phyloP scores from a whole-genome alignment of 345 rosid genomes.

The Psidium guajava region DNA sequence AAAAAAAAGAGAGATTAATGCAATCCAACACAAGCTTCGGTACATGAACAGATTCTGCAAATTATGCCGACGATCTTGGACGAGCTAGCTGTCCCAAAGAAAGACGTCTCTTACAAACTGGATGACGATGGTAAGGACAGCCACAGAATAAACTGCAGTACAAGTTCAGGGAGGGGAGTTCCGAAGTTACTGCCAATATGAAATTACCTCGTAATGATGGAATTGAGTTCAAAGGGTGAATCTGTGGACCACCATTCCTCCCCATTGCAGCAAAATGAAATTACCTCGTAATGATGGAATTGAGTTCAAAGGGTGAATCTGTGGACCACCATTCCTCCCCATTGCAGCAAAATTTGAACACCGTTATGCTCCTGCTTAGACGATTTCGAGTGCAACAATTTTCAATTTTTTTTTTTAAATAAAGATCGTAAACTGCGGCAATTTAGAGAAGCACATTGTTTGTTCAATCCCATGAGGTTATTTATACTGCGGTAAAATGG shows the following conservation, averaged over 20 bases:
- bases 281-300: neutral
- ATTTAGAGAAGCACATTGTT: neutral
- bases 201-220: neutral
- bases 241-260: neutral
- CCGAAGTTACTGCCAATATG: neutral
- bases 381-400: neutral
- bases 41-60: neutral
- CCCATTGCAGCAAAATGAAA: too few relatives aligned
- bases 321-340: neutral
- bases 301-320: neutral
- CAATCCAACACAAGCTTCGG: neutral
- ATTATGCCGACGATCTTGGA: neutral
- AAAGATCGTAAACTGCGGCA: rapidly evolving
- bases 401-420: rapidly evolving
- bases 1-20: too few relatives aligned
- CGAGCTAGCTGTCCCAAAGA: neutral
- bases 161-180: neutral
- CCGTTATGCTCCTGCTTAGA: neutral
- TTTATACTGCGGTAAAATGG: neutral
- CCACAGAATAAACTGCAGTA: neutral
- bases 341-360: neutral
- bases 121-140: neutral
- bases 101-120: neutral
- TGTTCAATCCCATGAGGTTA: neutral
- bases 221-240: neutral